Evolutionary conservation across 192 early-diverging fungal species (phyloP), one percentile per base, ranked within the genome.

Genomic region (Blastocladiella britannica): DNA sequence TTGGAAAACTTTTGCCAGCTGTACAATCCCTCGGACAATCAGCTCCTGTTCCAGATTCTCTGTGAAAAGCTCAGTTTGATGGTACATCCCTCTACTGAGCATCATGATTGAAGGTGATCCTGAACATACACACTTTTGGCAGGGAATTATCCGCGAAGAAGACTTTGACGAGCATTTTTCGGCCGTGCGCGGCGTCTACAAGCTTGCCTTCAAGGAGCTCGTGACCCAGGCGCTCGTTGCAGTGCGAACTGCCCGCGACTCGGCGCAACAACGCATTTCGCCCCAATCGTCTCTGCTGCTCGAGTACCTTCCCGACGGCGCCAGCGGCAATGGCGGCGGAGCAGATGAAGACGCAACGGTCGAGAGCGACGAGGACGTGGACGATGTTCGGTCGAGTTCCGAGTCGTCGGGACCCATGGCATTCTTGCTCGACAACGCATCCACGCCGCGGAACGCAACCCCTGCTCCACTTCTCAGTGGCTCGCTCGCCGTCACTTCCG

Each of bases 1-100:
- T 72, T 96, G 1, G 93, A 96, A 57, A 86, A 86, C 62, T 96
- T 91, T 71, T 90, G 88, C 62, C 66, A 76, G 28, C 66, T 89
- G 23, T 93, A 94, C 67, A 77, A 79, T 31, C 86, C 87, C 2
- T 79, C 91, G 63, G 76, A 81, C 51, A 93, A 90, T 63, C 83
- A 82, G 24, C 69, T 76, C 31, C 69, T 93, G 20, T 96, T 96
- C 58, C 88, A 84, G 59, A 69, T 86, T 15, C 83, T 96, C 28
- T 93, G 93, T 62, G 80, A 84, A 53, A 91, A 85, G 6, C 70
- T 96, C 12, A 81, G 74, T 28, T 70, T 75, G 53, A 85, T 93
- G 84, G 91, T n/a, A n/a, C n/a, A n/a, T n/a, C n/a, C n/a, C n/a
- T n/a, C n/a, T n/a, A n/a, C n/a, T n/a, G n/a, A n/a, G n/a, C n/a